phyloP scores from a whole-genome alignment of 805 yeast species.

The Priceomyces fermenticarens region DNA sequence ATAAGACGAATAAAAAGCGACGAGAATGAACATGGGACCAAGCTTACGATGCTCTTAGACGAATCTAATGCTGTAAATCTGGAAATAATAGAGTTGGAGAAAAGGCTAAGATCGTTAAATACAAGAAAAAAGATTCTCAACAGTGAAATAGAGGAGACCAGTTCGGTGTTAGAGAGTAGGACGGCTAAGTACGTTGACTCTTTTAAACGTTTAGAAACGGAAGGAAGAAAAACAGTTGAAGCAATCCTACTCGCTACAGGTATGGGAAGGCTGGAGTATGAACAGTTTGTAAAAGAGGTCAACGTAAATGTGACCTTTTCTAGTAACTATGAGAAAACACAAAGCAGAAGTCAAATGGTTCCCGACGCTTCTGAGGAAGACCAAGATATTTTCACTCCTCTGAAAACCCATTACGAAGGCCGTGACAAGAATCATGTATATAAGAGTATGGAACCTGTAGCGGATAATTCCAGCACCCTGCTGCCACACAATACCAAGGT shows the following conservation, averaged over 20 bases:
- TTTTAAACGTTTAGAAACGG: slow-evolving; percentile 34
- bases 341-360: not conserved
- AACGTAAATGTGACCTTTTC: slow-evolving; percentile 30
- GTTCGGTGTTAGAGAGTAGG: slow-evolving; percentile 49
- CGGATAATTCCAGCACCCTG: too few species aligned
- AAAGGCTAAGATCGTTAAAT: slow-evolving; percentile 27
- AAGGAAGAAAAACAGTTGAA: slow-evolving; percentile 34
- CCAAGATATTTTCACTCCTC: too few species aligned
- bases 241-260: slow-evolving; percentile 25
- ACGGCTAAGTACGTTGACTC: slow-evolving; percentile 43
- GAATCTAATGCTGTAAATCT: slow-evolving; percentile 29
- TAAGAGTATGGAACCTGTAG: too few species aligned
- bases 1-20: slow-evolving; percentile 39
- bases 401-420: too few species aligned
- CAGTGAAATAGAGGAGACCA: slow-evolving; percentile 42
- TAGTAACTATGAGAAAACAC: slow-evolving; percentile 9
- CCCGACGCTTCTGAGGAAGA: too few species aligned
- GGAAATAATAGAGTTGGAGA: slow-evolving; percentile 40
- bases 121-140: slow-evolving; percentile 30
- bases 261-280: slow-evolving; percentile 14
- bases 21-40: slow-evolving; percentile 40
- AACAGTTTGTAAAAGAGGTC: slow-evolving; percentile 11
- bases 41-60: slow-evolving; percentile 31
- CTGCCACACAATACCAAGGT: too few species aligned
- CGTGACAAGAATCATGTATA: too few species aligned